Evolutionary conservation across 164 flowering plant genomes (phyloP), one percentile per base, ranked within the genome.

Genomic region (Vitis rotundifolia): DNA sequence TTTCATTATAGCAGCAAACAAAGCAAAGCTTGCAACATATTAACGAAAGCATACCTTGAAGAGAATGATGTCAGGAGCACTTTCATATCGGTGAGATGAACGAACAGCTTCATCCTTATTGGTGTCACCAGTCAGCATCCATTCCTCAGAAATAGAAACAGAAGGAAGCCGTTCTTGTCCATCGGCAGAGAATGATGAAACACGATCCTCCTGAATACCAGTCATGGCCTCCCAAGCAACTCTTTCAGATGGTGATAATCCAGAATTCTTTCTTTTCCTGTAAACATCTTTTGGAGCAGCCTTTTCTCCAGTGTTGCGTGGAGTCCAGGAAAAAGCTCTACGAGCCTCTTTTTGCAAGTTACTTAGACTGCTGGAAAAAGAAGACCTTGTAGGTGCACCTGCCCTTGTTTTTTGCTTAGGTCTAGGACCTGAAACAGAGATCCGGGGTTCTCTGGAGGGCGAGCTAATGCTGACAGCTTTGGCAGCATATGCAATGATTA

Each of bases 261-360:
- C 98, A 52, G 99, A 92, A 77, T 85, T 91, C 79, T 96, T 96
- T 76, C 99, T 88, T 81, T 96, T 93, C 71, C 95, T 86, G 12
- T 88, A 78, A 63, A 71, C 81, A 78, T 96, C 98, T 76, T 92
- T 93, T 37, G 93, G 88, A 57, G 91, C 83, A 73, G 62, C 61
- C 75, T 86, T 92, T 29, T 85, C 94, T 58, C 87, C 95, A 71
- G 76, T 75, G 74, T 86, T 89, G 66, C 96, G 94, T 58, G 95
- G 89, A 52, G 90, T 73, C 99, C 99, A 95, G 68, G 99, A 96
- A 73, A 96, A 92, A 65, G 98, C 97, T 76, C 98, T 81, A 19
- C 99, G 89, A 64, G 99, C 97, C 80, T 95, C 99, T 77, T 86
- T 96, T 66, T 93, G 97, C 73, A 96, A 82, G 78, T 93, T 91